These are phyloP conservation scores for Debaryomyces psychrophilus DNA, from an alignment of 1,139 yeast species.

Conservation along the genomic window DNA sequence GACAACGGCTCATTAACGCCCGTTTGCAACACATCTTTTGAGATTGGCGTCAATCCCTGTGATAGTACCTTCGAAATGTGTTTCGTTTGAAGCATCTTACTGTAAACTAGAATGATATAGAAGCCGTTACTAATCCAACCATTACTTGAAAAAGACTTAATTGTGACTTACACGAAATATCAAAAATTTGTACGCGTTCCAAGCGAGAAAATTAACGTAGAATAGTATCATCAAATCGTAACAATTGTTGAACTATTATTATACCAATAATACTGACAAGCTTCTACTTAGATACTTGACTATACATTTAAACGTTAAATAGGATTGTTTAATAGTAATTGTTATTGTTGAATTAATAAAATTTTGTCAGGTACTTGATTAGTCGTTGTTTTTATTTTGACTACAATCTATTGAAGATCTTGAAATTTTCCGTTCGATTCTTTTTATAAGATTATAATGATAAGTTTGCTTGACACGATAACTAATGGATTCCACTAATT, in stretches of 20 bases:
- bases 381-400: conserved; percentile 5
- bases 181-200: conserved; percentile 9
- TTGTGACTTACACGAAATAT: conserved; percentile 3
- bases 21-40: conserved; percentile 10
- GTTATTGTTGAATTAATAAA: not conserved
- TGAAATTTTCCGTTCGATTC: not conserved
- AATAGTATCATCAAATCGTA: not conserved
- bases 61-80: conserved; percentile 46
- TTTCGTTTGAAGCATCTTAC: conserved; percentile 51
- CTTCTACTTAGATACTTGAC: not conserved
- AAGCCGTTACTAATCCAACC: not conserved
- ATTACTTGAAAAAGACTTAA: not conserved
- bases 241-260: not conserved
- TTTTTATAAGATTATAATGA: conserved; percentile 4
- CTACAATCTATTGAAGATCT: conserved; percentile 3
- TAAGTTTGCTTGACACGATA: conserved; percentile 1
- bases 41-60: conserved; percentile 40
- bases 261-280: not conserved
- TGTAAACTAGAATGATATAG: not conserved
- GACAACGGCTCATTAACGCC: conserved; percentile 33
- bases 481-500: conserved; percentile 7
- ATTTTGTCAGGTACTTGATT: not conserved
- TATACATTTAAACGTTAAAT: not conserved
- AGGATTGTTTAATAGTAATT: not conserved
- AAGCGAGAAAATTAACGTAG: not conserved